phyloP scores from a whole-genome alignment of 2,329 filamentous ascomycete genomes.

The Botrytis pseudocinerea region DNA sequence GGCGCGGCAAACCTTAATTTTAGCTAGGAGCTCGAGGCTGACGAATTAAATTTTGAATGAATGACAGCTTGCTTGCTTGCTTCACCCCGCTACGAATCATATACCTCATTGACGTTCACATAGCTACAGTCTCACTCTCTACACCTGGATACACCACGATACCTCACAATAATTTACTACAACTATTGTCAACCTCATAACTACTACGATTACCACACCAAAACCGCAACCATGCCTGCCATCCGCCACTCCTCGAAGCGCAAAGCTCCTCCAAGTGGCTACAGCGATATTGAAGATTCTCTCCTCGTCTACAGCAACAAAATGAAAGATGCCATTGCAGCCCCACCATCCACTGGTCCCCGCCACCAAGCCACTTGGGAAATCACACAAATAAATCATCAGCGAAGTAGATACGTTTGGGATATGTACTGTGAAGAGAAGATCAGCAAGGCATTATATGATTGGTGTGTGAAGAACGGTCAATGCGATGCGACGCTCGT shows the following conservation, averaged over 20 bases:
- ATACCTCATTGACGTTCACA: not conserved
- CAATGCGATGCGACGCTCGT: conserved; percentile 96
- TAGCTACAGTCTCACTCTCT: not conserved
- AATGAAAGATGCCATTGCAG: conserved; percentile 94
- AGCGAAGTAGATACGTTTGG: conserved; percentile 90
- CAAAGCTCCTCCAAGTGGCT: conserved; percentile 82
- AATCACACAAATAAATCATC: conserved; percentile 95
- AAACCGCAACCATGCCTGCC: conserved; percentile 63
- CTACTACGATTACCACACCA: not conserved
- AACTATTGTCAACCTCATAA: not conserved
- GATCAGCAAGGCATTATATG: conserved; percentile 88
- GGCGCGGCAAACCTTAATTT: conserved; percentile 3
- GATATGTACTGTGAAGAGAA: conserved; percentile 97
- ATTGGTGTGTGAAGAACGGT: conserved; percentile 93
- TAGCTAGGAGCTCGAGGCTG: conserved; percentile 25
- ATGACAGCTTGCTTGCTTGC: conserved; percentile 14
- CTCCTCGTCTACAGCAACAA: conserved; percentile 84
- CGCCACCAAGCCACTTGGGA: conserved; percentile 95
- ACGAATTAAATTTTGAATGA: conserved; percentile 14
- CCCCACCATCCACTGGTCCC: conserved; percentile 73
- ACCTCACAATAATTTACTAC: not conserved
- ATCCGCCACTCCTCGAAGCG: conserved; percentile 73
- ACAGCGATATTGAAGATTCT: conserved; percentile 84
- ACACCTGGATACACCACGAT: not conserved
- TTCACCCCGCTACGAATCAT: conserved; percentile 15